Base-by-base conservation (phyloP, 768 basidiomycete species). In the Tricholoma sp. region DNA sequence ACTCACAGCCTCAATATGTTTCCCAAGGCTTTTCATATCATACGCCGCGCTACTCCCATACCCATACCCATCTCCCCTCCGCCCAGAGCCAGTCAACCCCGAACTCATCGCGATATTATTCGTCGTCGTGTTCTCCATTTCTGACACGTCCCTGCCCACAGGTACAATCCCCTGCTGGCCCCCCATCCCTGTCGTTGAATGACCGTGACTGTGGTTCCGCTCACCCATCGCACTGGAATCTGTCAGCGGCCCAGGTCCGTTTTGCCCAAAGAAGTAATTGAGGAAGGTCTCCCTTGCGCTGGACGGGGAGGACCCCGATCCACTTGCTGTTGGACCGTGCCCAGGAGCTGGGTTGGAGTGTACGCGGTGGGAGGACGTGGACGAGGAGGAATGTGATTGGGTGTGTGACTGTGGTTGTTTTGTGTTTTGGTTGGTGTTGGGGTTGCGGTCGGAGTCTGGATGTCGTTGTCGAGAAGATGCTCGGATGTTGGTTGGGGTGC, bases 11-110 rank as follows among this genome's bases (percentile, higher is more conserved):
- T 99, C 97, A 58, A 99, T 91, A 67, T 99, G 97, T 73, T 89
- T 94, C 43, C 95, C 94, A 53, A 98, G 78, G 67, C 94, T 97
- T 80, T 94, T 98, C 97, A 99, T 99, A 70, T 98, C 97, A 70
- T 86, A 98, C 49, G 91, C 94, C 55, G 94, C 89, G 64, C 80
- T 89, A 69, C 78, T 89, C 50, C 78, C 88, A 63, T 94, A 91
- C 50, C 78, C 88, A 63, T 94, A 91, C 50, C 90, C 68, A 50
- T 50, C 47, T 3, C 47, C 47, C 10, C 78, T 76, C 52, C 82
- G 74, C 72, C 84, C 87, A 12, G 83, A 81, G 18, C 83, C 82
- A 82, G 89, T 79, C 24, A 90, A 67, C 4, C 89, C 88, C 12
- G 80, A 73, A 31, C 80, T 77, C 47, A 83, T 69, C 32, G 74